Evolutionary conservation across 108 stramenopile species (phyloP).

Genomic region (Cyclostephanos invisitatus): DNA sequence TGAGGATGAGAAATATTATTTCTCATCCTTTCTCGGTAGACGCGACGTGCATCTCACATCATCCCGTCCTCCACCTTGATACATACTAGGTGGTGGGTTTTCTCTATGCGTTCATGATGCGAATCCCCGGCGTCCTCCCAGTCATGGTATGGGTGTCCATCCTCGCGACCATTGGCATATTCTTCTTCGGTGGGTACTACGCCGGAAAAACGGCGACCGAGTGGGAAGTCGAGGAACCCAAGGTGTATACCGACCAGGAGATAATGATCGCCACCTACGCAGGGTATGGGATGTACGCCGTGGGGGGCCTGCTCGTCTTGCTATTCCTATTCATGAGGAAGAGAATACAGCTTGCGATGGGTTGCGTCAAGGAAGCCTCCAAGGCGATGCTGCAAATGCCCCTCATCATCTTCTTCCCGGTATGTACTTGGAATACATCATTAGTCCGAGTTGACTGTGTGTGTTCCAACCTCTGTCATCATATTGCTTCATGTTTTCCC

Average conservation of each 20-base stretch:
- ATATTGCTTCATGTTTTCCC: background rate
- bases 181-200: conserved; percentile 67
- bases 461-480: background rate
- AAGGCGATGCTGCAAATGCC: conserved; percentile 82
- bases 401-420: conserved; percentile 75
- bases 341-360: conserved; percentile 85
- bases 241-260: conserved; percentile 42
- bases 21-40: background rate
- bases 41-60: background rate
- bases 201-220: conserved; percentile 41
- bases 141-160: conserved; percentile 85
- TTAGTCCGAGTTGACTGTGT: background rate
- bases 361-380: conserved; percentile 82
- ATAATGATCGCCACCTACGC: conserved; percentile 52
- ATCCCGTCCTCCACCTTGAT: background rate
- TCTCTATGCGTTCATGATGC: conserved; percentile 72
- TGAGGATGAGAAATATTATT: background rate
- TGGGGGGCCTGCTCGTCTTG: conserved; percentile 61
- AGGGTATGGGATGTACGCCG: conserved; percentile 59
- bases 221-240: conserved; percentile 61
- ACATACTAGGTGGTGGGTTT: conserved; percentile 66
- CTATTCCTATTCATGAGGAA: conserved; percentile 79
- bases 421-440: background rate
- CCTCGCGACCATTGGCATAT: conserved; percentile 57
- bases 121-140: conserved; percentile 79